Evolutionary conservation across 768 basidiomycete species (phyloP).

Genomic region (Kwoniella sp.): DNA sequence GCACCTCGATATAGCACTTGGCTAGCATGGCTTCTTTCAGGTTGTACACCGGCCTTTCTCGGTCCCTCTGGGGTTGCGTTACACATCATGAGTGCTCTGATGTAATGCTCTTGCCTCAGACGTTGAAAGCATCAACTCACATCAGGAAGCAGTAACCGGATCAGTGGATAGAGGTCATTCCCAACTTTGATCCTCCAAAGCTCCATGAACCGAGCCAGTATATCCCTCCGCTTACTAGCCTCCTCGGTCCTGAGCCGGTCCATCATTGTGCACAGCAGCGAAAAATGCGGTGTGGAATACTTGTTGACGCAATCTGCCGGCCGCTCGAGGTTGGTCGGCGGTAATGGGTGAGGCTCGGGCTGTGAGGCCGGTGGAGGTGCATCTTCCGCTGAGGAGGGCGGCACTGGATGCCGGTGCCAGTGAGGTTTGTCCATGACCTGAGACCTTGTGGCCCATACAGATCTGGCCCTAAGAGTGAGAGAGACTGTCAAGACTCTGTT

Average conservation of each 20-base stretch:
- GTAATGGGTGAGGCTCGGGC: slow-evolving; percentile 22
- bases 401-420: slow-evolving; percentile 17
- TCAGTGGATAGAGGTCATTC: slow-evolving; percentile 81
- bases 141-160: slow-evolving; percentile 88
- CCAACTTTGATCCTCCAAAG: slow-evolving; percentile 82
- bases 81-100: not conserved
- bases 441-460: too few relatives aligned
- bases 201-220: slow-evolving; percentile 80
- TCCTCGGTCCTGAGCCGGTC: slow-evolving; percentile 74
- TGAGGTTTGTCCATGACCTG: slow-evolving; percentile 11
- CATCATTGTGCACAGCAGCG: slow-evolving; percentile 64
- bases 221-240: slow-evolving; percentile 70
- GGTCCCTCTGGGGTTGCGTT: slow-evolving; percentile 71
- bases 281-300: slow-evolving; percentile 43
- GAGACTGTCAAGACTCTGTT: too few relatives aligned
- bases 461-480: too few relatives aligned
- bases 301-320: slow-evolving; percentile 47
- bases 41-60: slow-evolving; percentile 87
- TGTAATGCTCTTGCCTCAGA: not conserved
- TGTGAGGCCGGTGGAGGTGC: slow-evolving; percentile 21
- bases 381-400: slow-evolving; percentile 7
- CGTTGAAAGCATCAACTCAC: slow-evolving; percentile 57
- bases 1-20: slow-evolving; percentile 85
- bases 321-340: slow-evolving; percentile 33
- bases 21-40: slow-evolving; percentile 93